Evolutionary conservation across 768 basidiomycete genomes (phyloP).

Genomic region (Amanita molliuscula): DNA sequence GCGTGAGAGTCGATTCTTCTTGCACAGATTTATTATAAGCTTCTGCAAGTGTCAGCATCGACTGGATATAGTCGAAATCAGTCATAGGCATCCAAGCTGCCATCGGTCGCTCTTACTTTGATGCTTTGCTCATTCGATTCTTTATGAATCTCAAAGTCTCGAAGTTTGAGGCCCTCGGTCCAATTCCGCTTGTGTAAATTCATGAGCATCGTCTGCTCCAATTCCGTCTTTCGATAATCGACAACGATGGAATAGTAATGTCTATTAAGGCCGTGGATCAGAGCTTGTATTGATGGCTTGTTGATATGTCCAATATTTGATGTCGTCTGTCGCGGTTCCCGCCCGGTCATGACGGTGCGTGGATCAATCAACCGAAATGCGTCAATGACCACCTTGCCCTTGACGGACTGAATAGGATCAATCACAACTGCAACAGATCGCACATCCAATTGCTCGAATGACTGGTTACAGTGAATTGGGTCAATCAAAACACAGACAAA

Average conservation of each 20-base stretch:
- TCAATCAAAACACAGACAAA: constrained; percentile 6
- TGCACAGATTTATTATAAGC: constrained; percentile 97
- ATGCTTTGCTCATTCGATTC: constrained; percentile 87
- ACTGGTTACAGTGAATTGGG: constrained; percentile 35
- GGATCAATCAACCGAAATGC: constrained; percentile 97
- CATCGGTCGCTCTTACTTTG: constrained; percentile 49
- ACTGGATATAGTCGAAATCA: constrained; percentile 30
- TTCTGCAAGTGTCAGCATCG: constrained; percentile 88
- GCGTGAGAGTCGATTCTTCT: constrained; percentile 91
- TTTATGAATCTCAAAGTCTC: constrained; percentile 85
- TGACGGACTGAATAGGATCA: constrained; percentile 98
- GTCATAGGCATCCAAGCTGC: constrained; percentile 9
- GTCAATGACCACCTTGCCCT: constrained; percentile 98
- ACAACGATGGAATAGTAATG: constrained; percentile 98
- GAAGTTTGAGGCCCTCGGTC: constrained; percentile 92
- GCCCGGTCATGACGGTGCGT: constrained; percentile 78
- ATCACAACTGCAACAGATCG: constrained; percentile 96
- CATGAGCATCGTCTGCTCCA: constrained; percentile 98
- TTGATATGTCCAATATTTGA: constrained; percentile 98
- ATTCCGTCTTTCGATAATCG: constrained; percentile 96
- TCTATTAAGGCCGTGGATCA: constrained; percentile 94
- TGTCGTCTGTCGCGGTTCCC: constrained; percentile 94
- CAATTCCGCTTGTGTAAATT: constrained; percentile 98
- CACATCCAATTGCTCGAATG: constrained; percentile 88
- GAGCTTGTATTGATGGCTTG: constrained; percentile 97